These are phyloP conservation scores for Coleophoma crateriformis DNA, from an alignment of 2,329 filamentous ascomycete species.

Conservation along the genomic window DNA sequence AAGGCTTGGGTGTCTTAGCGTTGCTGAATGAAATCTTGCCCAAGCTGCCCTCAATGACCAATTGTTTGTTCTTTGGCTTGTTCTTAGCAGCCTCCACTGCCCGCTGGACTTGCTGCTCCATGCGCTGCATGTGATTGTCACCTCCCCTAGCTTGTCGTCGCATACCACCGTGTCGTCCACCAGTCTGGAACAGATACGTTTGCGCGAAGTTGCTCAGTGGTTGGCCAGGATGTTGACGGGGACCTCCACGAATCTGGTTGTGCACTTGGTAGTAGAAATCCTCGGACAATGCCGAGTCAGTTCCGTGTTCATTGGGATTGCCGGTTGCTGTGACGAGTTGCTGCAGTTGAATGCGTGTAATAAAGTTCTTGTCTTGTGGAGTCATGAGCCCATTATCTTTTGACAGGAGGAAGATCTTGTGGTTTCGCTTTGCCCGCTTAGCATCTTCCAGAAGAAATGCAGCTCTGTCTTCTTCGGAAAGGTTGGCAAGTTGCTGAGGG, in stretches of 20 bases:
- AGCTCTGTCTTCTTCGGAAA: conserved; percentile 79
- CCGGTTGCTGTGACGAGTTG: conserved; percentile 91
- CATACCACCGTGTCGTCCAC: conserved; percentile 69
- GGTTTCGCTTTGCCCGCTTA: conserved; percentile 91
- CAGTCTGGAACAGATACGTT: conserved; percentile 94
- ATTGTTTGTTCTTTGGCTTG: conserved; percentile 94
- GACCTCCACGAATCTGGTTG: conserved; percentile 85
- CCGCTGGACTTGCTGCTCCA: conserved; percentile 98
- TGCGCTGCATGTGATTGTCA: conserved; percentile 96
- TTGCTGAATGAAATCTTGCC: conserved; percentile 99
- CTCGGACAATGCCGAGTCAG: conserved; percentile 77
- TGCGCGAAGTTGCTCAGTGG: conserved; percentile 95
- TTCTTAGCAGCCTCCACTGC: conserved; percentile 96
- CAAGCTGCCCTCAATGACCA: conserved; percentile 92
- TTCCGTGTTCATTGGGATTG: conserved; percentile 72
- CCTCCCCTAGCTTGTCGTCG: conserved; percentile 75
- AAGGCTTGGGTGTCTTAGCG: conserved; percentile 89
- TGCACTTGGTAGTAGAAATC: conserved; percentile 99
- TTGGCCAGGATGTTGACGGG: conserved; percentile 86
- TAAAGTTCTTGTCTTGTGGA: conserved; percentile 98
- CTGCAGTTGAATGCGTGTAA: conserved; percentile 94
- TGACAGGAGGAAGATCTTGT: conserved; percentile 92
- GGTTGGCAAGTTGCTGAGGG: conserved; percentile 66
- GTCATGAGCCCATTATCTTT: conserved; percentile 98
- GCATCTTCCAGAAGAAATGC: conserved; percentile 86